These are phyloP conservation scores for Ophiocordyceps australis DNA, from an alignment of 2,329 filamentous ascomycete species.

Conservation along the genomic window DNA sequence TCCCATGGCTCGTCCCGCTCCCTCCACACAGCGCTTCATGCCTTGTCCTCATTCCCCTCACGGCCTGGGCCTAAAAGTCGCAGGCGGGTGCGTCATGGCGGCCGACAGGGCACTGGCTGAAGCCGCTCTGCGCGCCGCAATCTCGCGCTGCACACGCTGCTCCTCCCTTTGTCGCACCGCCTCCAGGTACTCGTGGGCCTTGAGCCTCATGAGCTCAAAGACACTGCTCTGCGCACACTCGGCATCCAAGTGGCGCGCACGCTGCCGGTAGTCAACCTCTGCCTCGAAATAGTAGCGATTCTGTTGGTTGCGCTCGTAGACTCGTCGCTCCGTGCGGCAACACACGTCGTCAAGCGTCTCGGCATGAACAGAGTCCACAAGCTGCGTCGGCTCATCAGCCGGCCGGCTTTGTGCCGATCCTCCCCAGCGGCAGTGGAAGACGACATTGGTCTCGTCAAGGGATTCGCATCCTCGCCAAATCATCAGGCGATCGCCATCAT, in stretches of 20 bases:
- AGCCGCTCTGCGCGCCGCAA: slow-evolving; percentile 10
- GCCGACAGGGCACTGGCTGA: slow-evolving; percentile 9
- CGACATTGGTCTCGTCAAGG: slow-evolving; percentile 23
- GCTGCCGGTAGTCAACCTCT: slow-evolving; percentile 22
- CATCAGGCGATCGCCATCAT: slow-evolving; percentile 60
- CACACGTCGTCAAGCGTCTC: slow-evolving; percentile 29
- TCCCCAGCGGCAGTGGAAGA: slow-evolving; percentile 37
- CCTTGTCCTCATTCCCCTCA: slow-evolving; percentile 3
- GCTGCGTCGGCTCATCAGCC: slow-evolving; percentile 9
- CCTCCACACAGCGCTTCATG: no score
- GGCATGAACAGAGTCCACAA: slow-evolving; percentile 20
- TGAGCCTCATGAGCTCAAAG: slow-evolving; percentile 29
- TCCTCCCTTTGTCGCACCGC: slow-evolving; percentile 9
- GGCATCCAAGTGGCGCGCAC: slow-evolving; percentile 19
- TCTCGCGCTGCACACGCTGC: no score
- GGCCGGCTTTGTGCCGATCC: slow-evolving; percentile 26
- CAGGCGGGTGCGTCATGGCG: slow-evolving; percentile 2
- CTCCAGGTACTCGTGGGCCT: slow-evolving; percentile 22
- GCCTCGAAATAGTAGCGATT: slow-evolving; percentile 23
- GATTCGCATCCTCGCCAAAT: slow-evolving; percentile 40
- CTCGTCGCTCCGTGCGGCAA: slow-evolving; percentile 22
- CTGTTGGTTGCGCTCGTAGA: slow-evolving; percentile 20
- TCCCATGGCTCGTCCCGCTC: no score
- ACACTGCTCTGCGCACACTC: slow-evolving; percentile 29
- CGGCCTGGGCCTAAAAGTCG: slow-evolving; percentile 6